Evolutionary conservation across 352 stramenopile species (phyloP).

Genomic region (Phytophthora aleatoria): DNA sequence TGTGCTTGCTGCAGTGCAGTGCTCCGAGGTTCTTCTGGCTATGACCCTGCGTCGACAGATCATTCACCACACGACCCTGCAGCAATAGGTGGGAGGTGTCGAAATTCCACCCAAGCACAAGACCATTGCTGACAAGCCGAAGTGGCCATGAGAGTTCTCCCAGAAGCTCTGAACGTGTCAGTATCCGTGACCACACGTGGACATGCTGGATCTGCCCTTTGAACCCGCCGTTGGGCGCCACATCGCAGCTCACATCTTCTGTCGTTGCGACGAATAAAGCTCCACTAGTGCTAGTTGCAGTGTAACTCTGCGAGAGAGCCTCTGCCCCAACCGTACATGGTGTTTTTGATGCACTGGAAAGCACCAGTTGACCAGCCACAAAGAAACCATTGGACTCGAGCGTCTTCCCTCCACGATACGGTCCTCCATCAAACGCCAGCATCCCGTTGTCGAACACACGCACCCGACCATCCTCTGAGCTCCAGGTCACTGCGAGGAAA

Average conservation of each 20-base stretch:
- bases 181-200: constrained; percentile 57
- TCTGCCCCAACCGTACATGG: constrained; percentile 15
- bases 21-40: constrained; percentile 47
- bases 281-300: neutral
- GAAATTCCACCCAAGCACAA: constrained; percentile 76
- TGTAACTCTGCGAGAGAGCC: constrained; percentile 2
- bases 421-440: constrained; percentile 67
- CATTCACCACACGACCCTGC: constrained; percentile 37
- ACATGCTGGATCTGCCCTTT: constrained; percentile 61
- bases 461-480: constrained; percentile 55
- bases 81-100: constrained; percentile 35
- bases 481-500: constrained; percentile 66
- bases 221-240: constrained; percentile 35
- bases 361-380: constrained; percentile 51
- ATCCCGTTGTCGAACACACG: constrained; percentile 71
- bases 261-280: neutral
- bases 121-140: constrained; percentile 52
- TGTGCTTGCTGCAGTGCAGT: constrained; percentile 32
- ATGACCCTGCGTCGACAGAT: constrained; percentile 56
- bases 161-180: constrained; percentile 53
- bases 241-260: constrained; percentile 33
- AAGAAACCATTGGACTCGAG: constrained; percentile 44
- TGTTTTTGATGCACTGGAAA: constrained; percentile 11
- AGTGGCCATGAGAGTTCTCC: constrained; percentile 63
- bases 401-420: constrained; percentile 46